These are phyloP conservation scores for Schoenoplectus tabernaemontani DNA, from an alignment of 202 grass and related monocot genomes.

Conservation along the genomic window DNA sequence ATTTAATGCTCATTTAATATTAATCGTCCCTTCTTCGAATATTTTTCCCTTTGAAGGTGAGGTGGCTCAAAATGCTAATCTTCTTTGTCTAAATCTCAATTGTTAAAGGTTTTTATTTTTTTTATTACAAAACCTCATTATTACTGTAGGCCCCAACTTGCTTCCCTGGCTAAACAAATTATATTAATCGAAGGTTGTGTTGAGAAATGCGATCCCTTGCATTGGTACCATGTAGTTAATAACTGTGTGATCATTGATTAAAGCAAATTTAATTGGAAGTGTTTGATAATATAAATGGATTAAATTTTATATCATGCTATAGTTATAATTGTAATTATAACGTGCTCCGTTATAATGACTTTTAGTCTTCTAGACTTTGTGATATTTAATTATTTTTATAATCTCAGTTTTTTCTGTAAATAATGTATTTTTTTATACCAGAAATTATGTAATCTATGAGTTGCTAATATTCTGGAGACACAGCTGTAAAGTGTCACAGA, in stretches of 20 bases:
- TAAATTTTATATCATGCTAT: no score
- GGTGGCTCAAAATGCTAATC: neutral
- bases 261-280: neutral
- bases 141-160: constrained; percentile 12
- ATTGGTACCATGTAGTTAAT: neutral
- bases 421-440: neutral
- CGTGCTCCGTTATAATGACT: neutral
- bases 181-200: neutral
- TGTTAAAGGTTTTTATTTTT: neutral
- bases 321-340: neutral
- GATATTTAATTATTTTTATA: neutral
- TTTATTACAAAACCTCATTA: constrained; percentile 11
- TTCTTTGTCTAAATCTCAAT: constrained; percentile 1
- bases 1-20: constrained; percentile 7
- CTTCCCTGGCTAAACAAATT: neutral
- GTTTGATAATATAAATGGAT: neutral
- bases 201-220: neutral
- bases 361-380: neutral
- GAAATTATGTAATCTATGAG: neutral
- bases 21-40: neutral
- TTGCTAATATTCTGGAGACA: neutral
- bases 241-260: neutral
- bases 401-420: neutral
- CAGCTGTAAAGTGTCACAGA: neutral
- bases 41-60: neutral